Evolutionary conservation across 1,139 yeast genomes (phyloP), one percentile per base, ranked within the genome.

Genomic region (Kurtzmaniella quercitrusa): DNA sequence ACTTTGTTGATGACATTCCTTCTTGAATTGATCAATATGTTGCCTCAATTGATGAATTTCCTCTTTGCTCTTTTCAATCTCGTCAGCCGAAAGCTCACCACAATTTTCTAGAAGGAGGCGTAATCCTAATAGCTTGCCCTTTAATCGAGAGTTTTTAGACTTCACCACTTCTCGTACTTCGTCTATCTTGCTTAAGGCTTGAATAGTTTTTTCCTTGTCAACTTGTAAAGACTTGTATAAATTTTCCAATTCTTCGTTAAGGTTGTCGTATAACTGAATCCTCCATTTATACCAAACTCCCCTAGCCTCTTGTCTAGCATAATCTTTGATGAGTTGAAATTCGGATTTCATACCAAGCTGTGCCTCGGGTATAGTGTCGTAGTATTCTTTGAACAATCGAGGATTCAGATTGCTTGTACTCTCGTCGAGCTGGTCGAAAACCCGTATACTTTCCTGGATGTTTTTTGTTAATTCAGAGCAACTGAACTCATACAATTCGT

Each of bases 201-300:
- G 39, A 5, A 52, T 44, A 8, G 71, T 45, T 8, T 48, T 52
- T 2, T 40, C 47, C 39, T 57, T 59, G 47, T 68, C 71, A 12
- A 58, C 50, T 18, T 50, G 49, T 22, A 72, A 55, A 9, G 33
- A 21, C 16, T 55, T 55, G 33, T 55, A 48, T 45, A 61, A 68
- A 33, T 55, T 57, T 23, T 61, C 56, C 33, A 76, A 56, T 39
- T 69, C 76, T 20, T 57, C 57, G 33, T 69, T 51, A 18, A 78
- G 60, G 40, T 60, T 67, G 46, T 49, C 46, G 1, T 74, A 59
- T 35, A 78, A 57, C 46, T 74, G 74, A n/a, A 63, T 57, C 47
- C 84, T 59, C 85, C 85, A 80, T 34, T 66, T 71, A 50, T 77
- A 78, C 84, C 84, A 80, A 1, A 74, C 72, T 18, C 68, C 68